Conservation (phyloP, 1,139 yeast species). For the Sugiyamaella novakii region DNA sequence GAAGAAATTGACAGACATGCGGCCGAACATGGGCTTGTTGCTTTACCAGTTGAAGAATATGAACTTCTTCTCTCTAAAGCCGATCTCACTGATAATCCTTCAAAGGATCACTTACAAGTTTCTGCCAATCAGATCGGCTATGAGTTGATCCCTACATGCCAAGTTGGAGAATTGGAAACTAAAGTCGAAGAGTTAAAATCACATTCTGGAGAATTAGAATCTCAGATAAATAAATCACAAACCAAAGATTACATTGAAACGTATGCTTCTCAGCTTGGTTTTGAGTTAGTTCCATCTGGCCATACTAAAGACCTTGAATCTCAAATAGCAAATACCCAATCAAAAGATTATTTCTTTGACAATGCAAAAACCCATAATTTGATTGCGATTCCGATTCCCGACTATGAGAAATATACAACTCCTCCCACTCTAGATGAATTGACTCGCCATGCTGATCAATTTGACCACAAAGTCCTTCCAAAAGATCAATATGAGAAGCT, state of each 20-base stretch:
- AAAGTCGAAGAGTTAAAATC: conserved; percentile 4
- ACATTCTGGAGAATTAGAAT: not conserved
- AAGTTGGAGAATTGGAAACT: not conserved
- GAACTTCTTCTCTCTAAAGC: conserved; percentile 35
- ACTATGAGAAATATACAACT: conserved; percentile 24
- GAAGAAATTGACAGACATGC: conserved; percentile 54
- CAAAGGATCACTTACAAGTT: conserved; percentile 20
- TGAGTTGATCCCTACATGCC: conserved; percentile 14
- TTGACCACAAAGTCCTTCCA: conserved; percentile 37
- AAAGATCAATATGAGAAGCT: conserved; percentile 32
- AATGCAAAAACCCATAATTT: conserved; percentile 25
- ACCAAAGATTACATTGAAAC: conserved; percentile 16
- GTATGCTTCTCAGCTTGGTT: conserved; percentile 41
- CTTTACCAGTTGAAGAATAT: conserved; percentile 54
- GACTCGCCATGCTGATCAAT: conserved; percentile 30
- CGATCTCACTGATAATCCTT: conserved; percentile 18
- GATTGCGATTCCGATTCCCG: conserved; percentile 33
- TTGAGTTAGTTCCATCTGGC: conserved; percentile 20
- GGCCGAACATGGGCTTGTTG: conserved; percentile 50
- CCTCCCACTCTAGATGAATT: conserved; percentile 24
- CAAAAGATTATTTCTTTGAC: conserved; percentile 34
- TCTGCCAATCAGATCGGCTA: conserved; percentile 43
- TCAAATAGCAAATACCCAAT: conserved; percentile 29
- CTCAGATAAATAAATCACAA: conserved; percentile 1
- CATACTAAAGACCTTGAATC: conserved; percentile 13